A percentile compares a stretch with the other conserved stretches of the same genome.
Evolutionary conservation across 352 stramenopile genomes (phyloP).

Genomic region (Phytopythium kandeliae): DNA sequence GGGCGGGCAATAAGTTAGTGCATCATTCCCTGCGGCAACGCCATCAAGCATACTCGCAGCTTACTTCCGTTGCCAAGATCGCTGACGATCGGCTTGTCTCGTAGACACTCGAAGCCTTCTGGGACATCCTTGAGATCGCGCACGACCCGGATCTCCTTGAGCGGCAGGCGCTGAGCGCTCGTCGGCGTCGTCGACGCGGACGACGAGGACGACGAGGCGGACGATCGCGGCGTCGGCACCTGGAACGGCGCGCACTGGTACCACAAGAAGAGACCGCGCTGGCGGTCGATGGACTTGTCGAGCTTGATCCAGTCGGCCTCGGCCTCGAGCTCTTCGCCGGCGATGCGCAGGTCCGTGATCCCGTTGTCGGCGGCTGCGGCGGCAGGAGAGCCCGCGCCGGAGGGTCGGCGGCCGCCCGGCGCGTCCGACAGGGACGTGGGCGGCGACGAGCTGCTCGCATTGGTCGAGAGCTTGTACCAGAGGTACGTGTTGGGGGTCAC

Average conservation of each 20-base stretch:
- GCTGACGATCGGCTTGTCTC: slow-evolving; percentile 36
- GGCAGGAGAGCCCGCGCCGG: not conserved
- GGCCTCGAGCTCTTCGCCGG: slow-evolving; percentile 15
- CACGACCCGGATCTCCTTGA: slow-evolving; percentile 81
- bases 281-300: slow-evolving; percentile 71
- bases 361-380: slow-evolving; percentile 10
- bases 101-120: slow-evolving; percentile 53
- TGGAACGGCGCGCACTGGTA: slow-evolving; percentile 33
- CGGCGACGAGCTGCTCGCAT: slow-evolving; percentile 9
- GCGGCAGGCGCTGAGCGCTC: slow-evolving; percentile 25
- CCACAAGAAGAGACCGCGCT: slow-evolving; percentile 59
- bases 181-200: slow-evolving; percentile 6
- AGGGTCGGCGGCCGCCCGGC: slow-evolving; percentile 6
- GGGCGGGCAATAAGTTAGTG: no score
- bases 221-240: slow-evolving; percentile 8
- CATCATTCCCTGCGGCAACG: no score
- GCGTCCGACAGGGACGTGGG: slow-evolving; percentile 5
- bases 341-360: slow-evolving; percentile 57
- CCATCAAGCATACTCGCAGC: slow-evolving; percentile 3
- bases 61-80: slow-evolving; percentile 29
- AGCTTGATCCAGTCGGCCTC: slow-evolving; percentile 41
- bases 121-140: slow-evolving; percentile 59
- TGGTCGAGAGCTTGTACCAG: slow-evolving; percentile 63
- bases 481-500: slow-evolving; percentile 78
- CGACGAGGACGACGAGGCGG: slow-evolving; percentile 2